A percentile compares a stretch with the other conserved stretches of the same genome.
phyloP scores from a whole-genome alignment of 257 asterid genomes.

The Solanum medicagineum region DNA sequence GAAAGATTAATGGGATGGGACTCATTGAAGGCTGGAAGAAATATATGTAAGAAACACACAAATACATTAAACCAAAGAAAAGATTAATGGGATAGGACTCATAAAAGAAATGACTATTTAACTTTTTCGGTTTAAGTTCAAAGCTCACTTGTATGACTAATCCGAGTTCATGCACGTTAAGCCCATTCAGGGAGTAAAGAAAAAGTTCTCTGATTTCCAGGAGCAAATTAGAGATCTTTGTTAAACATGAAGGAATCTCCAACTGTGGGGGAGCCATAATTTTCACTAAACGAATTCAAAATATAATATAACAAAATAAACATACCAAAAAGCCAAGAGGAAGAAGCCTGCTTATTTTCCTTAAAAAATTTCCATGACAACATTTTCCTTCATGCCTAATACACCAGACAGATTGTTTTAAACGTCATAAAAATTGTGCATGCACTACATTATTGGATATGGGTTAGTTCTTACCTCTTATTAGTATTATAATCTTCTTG shows the following conservation, averaged over 20 bases:
- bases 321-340: too few relatives aligned
- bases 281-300: not conserved
- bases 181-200: not conserved
- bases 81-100: too few relatives aligned
- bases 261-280: not conserved
- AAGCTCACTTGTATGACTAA: not conserved
- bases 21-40: not conserved
- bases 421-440: not conserved
- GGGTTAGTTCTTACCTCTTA: not conserved
- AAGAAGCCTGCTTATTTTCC: not conserved
- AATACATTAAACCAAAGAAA: not conserved
- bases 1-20: not conserved
- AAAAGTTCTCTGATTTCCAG: not conserved
- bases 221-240: not conserved
- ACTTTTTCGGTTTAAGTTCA: not conserved
- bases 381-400: not conserved
- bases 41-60: not conserved
- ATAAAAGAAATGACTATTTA: not conserved
- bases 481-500: not conserved
- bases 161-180: not conserved
- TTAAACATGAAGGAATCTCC: not conserved
- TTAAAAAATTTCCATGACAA: not conserved
- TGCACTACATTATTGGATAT: not conserved
- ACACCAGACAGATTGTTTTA: not conserved
- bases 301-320: too few relatives aligned